Conservation (phyloP, 352 stramenopile genomes). For the Globisporangium yorkense region DNA sequence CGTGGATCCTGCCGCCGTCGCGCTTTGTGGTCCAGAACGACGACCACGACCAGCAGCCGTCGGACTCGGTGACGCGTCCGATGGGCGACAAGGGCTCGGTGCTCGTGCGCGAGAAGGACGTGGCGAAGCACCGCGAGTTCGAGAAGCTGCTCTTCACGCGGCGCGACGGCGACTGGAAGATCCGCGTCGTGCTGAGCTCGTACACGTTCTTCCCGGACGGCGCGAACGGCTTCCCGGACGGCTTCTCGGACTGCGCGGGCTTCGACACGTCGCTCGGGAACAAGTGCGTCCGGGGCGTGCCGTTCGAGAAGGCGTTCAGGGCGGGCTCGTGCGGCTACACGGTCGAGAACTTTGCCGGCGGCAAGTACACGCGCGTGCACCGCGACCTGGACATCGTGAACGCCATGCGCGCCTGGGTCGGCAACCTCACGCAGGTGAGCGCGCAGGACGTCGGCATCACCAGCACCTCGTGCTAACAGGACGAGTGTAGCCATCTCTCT, state of each 20-base stretch:
- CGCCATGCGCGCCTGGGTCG: conserved; percentile 51
- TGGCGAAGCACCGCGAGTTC: conserved; percentile 46
- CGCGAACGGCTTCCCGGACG: too few relatives aligned
- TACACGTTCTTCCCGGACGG: too few relatives aligned
- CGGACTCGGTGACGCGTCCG: conserved; percentile 31
- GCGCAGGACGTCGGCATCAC: too few relatives aligned
- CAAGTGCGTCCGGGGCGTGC: too few relatives aligned
- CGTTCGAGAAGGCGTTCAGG: conserved; percentile 41
- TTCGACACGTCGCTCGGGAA: too few relatives aligned
- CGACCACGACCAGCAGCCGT: conserved; percentile 58
- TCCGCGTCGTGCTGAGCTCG: too few relatives aligned
- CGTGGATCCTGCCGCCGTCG: conserved; percentile 52
- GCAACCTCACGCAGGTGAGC: too few relatives aligned
- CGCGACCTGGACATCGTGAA: conserved; percentile 62
- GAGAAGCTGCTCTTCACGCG: conserved; percentile 20
- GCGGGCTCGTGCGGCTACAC: conserved; percentile 54
- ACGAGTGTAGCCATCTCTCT: too few relatives aligned
- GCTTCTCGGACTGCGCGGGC: too few relatives aligned
- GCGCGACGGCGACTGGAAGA: conserved; percentile 53
- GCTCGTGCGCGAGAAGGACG: conserved; percentile 40
- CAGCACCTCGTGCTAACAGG: too few relatives aligned
- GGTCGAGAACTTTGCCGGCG: conserved; percentile 38
- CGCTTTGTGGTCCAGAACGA: conserved; percentile 76
- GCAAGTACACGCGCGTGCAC: conserved; percentile 68
- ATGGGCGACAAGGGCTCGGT: conserved; percentile 48